Evolutionary conservation across 805 yeast genomes (phyloP).

Genomic region (Jamesozyma hellenica): DNA sequence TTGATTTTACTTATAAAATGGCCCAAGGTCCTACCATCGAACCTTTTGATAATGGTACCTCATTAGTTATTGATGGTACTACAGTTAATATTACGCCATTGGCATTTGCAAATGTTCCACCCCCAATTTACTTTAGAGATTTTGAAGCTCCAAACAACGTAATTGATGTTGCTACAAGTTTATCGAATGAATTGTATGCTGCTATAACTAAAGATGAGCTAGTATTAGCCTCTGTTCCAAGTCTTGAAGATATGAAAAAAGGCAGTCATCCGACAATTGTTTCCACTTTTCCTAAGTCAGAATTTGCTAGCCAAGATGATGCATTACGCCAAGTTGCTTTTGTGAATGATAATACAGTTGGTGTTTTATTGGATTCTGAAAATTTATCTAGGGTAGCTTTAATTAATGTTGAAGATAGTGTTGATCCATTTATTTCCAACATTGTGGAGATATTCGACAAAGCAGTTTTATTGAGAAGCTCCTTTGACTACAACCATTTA

Average conservation of each 20-base stretch:
- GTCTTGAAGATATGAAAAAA: conserved; percentile 33
- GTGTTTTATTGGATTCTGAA: conserved; percentile 49
- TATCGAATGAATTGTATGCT: conserved; percentile 49
- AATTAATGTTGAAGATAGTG: conserved; percentile 36
- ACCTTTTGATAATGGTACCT: conserved; percentile 70
- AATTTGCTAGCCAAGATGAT: conserved; percentile 35
- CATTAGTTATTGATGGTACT: conserved; percentile 70
- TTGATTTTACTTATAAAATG: conserved; percentile 56
- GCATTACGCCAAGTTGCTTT: conserved; percentile 56
- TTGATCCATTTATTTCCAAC: conserved; percentile 34
- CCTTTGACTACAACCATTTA: conserved; percentile 41
- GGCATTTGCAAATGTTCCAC: conserved; percentile 81
- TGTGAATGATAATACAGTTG: conserved; percentile 41
- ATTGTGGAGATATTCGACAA: conserved; percentile 39
- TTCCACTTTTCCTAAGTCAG: conserved; percentile 25
- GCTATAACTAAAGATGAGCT: conserved; percentile 41
- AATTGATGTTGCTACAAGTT: conserved; percentile 53
- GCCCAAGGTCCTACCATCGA: conserved; percentile 57
- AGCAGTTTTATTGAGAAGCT: conserved; percentile 46
- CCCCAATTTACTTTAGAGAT: conserved; percentile 76
- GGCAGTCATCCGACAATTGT: conserved; percentile 39
- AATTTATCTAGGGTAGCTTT: conserved; percentile 41
- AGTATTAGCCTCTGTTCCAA: conserved; percentile 39
- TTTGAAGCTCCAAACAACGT: conserved; percentile 47
- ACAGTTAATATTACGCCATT: conserved; percentile 71